Evolutionary conservation across 257 asterid genomes (phyloP), one percentile per base, ranked within the genome.

Genomic region (Capsicum baccatum): DNA sequence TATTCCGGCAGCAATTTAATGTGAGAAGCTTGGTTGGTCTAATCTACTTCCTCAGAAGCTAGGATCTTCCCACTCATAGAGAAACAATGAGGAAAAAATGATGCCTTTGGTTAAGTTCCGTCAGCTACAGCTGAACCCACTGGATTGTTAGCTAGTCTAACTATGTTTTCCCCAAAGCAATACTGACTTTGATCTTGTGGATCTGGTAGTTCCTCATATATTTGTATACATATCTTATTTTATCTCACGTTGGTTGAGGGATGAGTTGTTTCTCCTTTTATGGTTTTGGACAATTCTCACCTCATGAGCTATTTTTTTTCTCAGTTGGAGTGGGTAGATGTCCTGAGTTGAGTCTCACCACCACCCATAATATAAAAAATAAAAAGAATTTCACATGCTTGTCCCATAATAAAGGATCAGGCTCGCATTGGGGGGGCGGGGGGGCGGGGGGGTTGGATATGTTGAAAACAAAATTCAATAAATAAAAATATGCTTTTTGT

Each of bases 91-190:
- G 64, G 64, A 58, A 58, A 58, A 58, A 16, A 26, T 10, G 17
- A 58, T 16, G 64, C 67, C 67, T 60, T 60, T n/a, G 26, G 67
- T 60, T n/a, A 60, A n/a, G 67, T n/a, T 60, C 13, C 67, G 8
- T 60, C 67, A 60, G 67, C 67, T 60, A 60, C 67, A 60, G 67
- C 67, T 60, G 33, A n/a, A n/a, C 35, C 66, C 66, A 60, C 11
- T 60, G 67, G 12, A 60, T 60, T 60, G 35, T 60, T 19, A n/a
- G 13, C 67, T n/a, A 60, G 67, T 60, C 66, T n/a, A 59, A 59
- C 66, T 59, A 5, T n/a, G 33, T 17, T 59, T n/a, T 0, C 3
- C 33, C 33, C 33, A 59, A 17, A 59, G 33, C 66, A 59, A 59
- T 17, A 17, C 17, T n/a, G 66, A 8, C 35, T 60, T 60, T n/a